Evolutionary conservation across 2,329 filamentous ascomycete genomes (phyloP), one percentile per base, ranked within the genome.

Genomic region (Chrysoporthe cubensis): DNA sequence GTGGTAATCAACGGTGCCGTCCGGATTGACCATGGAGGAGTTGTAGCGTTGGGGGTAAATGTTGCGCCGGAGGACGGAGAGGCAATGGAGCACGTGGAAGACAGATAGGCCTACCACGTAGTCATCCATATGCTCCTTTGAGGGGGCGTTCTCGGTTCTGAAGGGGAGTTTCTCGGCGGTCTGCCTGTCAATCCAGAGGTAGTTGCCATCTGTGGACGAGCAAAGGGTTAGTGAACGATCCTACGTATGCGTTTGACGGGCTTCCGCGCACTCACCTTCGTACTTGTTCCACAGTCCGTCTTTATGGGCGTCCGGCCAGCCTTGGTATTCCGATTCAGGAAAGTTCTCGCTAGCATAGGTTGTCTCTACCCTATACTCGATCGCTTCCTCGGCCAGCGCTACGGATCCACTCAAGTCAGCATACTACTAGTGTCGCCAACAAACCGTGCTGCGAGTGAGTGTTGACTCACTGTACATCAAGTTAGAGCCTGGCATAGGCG

Each of bases 11-110:
- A 66, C 52, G 13, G 52, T 62, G 21, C 60, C 65, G 18, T 66
- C 60, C 5, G 32, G 26, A 34, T 59, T 48, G 26, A 66, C 18
- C 13, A 66, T 56, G 4, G 65, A 66, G 32, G 65, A 58, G 59
- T 66, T 66, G 52, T 63, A 66, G 18, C 60, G 59, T 4, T n/a
- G 52, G 13, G 65, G 65, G 52, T 66, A 66, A 32, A 66, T 58
- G 43, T 48, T 34, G 18, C 44, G 60, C 32, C 65, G 59, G 32
- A 66, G 52, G 50, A 58, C 52, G 18, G 52, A 57, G 18, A 66
- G 60, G 59, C 65, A 66, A 52, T 66, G 65, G 16, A 66, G 60
- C n/a, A 63, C 44, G 52, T 66, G 65, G 52, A 66, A 66, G 50
- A 66, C 65, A n/a, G 59, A 58, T 1, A 66, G 43, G 6, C 65